A percentile compares a stretch with the other conserved stretches of the same genome.
Conservation (phyloP, 257 asterid species). For the Leonotis leonurus region DNA sequence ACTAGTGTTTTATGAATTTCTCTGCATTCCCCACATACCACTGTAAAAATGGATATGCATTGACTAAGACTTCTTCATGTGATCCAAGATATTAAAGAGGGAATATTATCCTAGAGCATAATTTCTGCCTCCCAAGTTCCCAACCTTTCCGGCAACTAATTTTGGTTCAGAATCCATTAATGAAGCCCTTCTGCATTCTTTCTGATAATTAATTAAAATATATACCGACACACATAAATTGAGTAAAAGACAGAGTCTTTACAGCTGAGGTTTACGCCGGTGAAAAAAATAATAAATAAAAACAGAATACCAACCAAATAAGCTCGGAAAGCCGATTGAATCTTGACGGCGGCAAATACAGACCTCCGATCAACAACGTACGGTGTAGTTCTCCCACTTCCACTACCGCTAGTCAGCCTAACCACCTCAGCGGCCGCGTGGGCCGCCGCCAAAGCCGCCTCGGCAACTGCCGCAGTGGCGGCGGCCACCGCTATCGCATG, state of each 20-base stretch:
- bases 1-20: constrained; percentile 10
- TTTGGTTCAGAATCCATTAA: constrained; percentile 9
- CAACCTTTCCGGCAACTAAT: constrained; percentile 10
- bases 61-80: constrained; percentile 20
- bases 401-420: constrained; percentile 60
- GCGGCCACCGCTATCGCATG: constrained; percentile 97
- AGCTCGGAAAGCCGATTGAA: constrained; percentile 92
- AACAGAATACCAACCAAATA: constrained; percentile 57
- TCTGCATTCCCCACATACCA: constrained; percentile 10
- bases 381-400: constrained; percentile 28
- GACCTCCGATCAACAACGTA: constrained; percentile 37
- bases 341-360: constrained; percentile 61
- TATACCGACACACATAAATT: neutral
- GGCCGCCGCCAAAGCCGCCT: constrained; percentile 98
- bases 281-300: too few species aligned
- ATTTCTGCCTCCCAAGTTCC: constrained; percentile 9
- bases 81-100: constrained; percentile 23
- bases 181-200: neutral
- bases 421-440: constrained; percentile 96
- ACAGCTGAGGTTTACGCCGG: neutral
- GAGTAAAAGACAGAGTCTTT: neutral
- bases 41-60: neutral
- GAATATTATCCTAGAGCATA: constrained; percentile 18
- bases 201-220: neutral
- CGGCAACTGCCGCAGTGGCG: constrained; percentile 96